Percentiles rank a stretch among this genome's conserved stretches.
phyloP scores from a whole-genome alignment of 2,329 filamentous ascomycete species.

The Nannizziopsis barbatae region DNA sequence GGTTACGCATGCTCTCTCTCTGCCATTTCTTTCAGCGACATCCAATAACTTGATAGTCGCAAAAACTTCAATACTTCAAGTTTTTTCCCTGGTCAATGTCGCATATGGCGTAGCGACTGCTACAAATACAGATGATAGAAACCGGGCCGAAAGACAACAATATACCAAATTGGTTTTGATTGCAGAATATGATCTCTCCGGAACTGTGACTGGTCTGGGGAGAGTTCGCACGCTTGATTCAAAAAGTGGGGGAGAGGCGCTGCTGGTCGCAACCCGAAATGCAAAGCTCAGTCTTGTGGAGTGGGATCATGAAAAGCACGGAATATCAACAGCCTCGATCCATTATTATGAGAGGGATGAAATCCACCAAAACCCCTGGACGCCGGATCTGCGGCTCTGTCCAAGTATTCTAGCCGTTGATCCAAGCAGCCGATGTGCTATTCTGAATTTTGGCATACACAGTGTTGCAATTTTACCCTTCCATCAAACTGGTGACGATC shows the following conservation, averaged over 20 bases:
- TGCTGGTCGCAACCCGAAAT: conserved; percentile 76
- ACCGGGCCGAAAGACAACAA: conserved; percentile 52
- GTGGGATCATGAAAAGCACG: conserved; percentile 74
- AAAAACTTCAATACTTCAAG: conserved; percentile 83
- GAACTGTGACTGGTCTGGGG: conserved; percentile 71
- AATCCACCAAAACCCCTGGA: conserved; percentile 70
- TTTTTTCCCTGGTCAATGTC: conserved; percentile 65
- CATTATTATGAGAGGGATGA: conserved; percentile 98
- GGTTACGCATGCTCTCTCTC: conserved; percentile 72
- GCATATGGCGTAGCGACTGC: conserved; percentile 34
- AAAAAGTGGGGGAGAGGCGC: conserved; percentile 68
- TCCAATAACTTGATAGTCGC: conserved; percentile 81
- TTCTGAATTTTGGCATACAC: conserved; percentile 79
- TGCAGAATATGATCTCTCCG: conserved; percentile 71
- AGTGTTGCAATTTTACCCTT: conserved; percentile 93
- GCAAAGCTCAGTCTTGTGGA: conserved; percentile 87
- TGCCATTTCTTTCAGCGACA: conserved; percentile 65
- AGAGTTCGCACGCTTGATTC: conserved; percentile 62
- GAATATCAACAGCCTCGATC: conserved; percentile 79
- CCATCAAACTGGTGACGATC: conserved; percentile 70
- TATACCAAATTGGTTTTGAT: conserved; percentile 72
- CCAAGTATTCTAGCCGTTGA: conserved; percentile 77
- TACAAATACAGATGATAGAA: conserved; percentile 39
- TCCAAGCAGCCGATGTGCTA: conserved; percentile 83
- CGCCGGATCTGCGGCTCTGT: conserved; percentile 60